Evolutionary conservation across 257 asterid genomes (phyloP), one percentile per base, ranked within the genome.

Genomic region (Solanum habrochaites): DNA sequence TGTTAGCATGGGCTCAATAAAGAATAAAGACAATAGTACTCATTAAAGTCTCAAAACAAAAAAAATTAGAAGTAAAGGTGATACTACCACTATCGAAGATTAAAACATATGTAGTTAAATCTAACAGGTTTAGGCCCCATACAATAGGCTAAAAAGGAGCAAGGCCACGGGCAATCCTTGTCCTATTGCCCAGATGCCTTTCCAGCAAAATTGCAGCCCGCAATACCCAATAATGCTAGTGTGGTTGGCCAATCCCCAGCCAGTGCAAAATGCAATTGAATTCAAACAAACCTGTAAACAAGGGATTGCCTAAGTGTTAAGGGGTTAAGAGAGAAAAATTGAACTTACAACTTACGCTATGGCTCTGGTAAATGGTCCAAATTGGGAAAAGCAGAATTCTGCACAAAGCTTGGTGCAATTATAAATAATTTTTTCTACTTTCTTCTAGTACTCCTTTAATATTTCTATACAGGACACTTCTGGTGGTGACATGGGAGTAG

Each of bases 201-300:
- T 88, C 99, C 99, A 81, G 99, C 99, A 92, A 95, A 93, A n/a
- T n/a, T 72, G 99, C 96, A 87, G 99, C 99, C 99, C 64, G 92
- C 99, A 70, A 96, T 87, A 62, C 99, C 99, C 82, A 96, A 96
- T 70, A 96, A 88, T 83, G 99, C 99, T 87, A 96, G 87, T 16
- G 99, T 94, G 32, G 98, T 96, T 10, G 99, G 99, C 99, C 92
- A 96, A 90, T 88, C 99, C 99, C n/a, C n/a, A n/a, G n/a, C n/a
- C 92, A 96, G 89, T 27, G 99, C 98, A 91, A 91, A 96, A 95
- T 39, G 99, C 91, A 89, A 95, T 64, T 20, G 99, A 96, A 88
- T 95, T 88, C 98, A 98, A 64, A 95, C 85, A 83, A 83, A 92
- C 95, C 98, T 96, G 88, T 47, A 60, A 88, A 87, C 10, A 27